Percentiles rank a stretch among this genome's conserved stretches.
Conservation (phyloP, 2,329 filamentous ascomycete species). For the Scytalidium sp. region DNA sequence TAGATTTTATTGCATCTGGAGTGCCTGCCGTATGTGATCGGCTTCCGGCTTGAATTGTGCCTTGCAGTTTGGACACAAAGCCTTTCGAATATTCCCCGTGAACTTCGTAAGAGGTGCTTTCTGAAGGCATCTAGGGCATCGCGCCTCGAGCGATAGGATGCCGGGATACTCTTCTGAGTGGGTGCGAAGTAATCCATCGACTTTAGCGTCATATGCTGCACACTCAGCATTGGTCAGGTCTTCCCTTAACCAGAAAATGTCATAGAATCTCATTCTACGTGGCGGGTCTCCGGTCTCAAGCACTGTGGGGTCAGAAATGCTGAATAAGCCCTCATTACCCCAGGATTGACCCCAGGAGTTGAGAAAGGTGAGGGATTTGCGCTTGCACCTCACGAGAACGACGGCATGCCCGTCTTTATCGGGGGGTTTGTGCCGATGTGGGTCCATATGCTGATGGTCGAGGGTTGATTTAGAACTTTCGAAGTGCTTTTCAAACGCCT, state of each 20-base stretch:
- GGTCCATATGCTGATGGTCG: not conserved
- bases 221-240: not conserved
- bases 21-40: not conserved
- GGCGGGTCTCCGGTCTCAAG: not conserved
- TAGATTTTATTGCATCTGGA: no score
- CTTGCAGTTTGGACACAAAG: not conserved
- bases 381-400: not conserved
- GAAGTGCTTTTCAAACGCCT: not conserved
- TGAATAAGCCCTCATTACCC: no score
- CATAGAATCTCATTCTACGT: not conserved
- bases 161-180: not conserved
- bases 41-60: not conserved
- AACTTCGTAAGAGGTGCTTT: not conserved
- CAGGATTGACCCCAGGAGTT: no score
- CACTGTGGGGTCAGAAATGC: no score
- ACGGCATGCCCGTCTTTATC: not conserved
- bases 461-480: not conserved
- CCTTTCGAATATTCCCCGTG: not conserved
- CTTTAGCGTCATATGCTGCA: not conserved
- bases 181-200: not conserved
- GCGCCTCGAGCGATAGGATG: not conserved
- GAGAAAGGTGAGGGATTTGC: not conserved
- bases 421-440: not conserved
- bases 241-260: not conserved
- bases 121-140: not conserved